Evolutionary conservation across 768 basidiomycete genomes (phyloP).

Genomic region (Boletus vermiculosoides): DNA sequence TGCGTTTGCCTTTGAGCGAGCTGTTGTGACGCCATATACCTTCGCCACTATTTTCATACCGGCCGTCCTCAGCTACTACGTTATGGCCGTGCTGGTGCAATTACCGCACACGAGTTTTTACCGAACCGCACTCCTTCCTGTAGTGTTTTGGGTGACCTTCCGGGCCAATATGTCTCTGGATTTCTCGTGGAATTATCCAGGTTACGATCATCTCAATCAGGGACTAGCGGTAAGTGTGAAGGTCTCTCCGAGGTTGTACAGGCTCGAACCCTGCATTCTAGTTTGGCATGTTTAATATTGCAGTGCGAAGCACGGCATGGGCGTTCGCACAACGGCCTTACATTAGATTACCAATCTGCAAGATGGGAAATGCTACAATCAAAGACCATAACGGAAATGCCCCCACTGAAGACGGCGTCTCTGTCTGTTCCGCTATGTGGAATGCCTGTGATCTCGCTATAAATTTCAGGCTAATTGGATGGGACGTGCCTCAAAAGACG

Average conservation of each 20-base stretch:
- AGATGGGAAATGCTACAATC: background rate
- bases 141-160: conserved; percentile 46
- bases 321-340: conserved; percentile 13
- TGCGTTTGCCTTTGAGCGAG: conserved; percentile 13
- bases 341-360: conserved; percentile 10
- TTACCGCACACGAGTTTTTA: conserved; percentile 42
- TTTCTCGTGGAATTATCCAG: conserved; percentile 17
- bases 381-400: conserved; percentile 1
- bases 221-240: conserved; percentile 19
- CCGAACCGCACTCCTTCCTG: conserved; percentile 48
- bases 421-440: conserved; percentile 21
- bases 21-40: conserved; percentile 26
- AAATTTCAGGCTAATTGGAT: conserved; percentile 31
- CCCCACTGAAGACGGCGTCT: background rate
- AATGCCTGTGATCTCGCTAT: conserved; percentile 28
- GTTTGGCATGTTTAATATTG: conserved; percentile 25
- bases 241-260: no score
- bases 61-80: conserved; percentile 45
- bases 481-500: conserved; percentile 16
- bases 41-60: conserved; percentile 40
- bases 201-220: conserved; percentile 21
- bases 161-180: conserved; percentile 35
- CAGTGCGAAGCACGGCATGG: conserved; percentile 28
- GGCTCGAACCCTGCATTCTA: conserved; percentile 8
- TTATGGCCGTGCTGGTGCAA: conserved; percentile 52